Conservation (phyloP, 306 rosid species). For the Ammopiptanthus mongolicus region DNA sequence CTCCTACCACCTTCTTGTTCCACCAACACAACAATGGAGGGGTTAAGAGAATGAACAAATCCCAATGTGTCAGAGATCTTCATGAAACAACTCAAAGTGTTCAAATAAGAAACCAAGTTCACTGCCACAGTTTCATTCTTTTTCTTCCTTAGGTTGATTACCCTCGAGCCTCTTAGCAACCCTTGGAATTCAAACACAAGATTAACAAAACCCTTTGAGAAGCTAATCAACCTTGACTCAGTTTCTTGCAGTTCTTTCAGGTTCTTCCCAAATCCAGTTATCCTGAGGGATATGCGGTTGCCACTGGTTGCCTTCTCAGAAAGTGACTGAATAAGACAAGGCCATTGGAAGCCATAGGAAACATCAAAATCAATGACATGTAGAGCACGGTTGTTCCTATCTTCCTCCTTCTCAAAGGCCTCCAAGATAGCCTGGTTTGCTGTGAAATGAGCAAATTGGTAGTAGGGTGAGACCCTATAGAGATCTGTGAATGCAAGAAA, state of each 20-base stretch:
- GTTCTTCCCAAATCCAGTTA: slow-evolving; percentile 58
- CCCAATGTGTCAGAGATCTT: slow-evolving; percentile 59
- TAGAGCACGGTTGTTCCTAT: slow-evolving; percentile 40
- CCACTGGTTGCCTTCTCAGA: slow-evolving; percentile 57
- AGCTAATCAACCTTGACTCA: slow-evolving; percentile 54
- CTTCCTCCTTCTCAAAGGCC: slow-evolving; percentile 61
- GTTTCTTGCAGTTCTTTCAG: slow-evolving; percentile 58
- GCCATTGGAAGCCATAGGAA: slow-evolving; percentile 83
- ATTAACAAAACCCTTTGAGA: slow-evolving; percentile 52
- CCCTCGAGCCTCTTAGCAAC: slow-evolving; percentile 40
- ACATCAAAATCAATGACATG: slow-evolving; percentile 71
- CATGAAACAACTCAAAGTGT: slow-evolving; percentile 32
- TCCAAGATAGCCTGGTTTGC: slow-evolving; percentile 77
- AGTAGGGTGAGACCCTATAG: slow-evolving; percentile 63
- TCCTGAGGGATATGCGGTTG: slow-evolving; percentile 39
- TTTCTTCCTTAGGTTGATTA: slow-evolving; percentile 45
- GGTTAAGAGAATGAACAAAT: slow-evolving; percentile 48
- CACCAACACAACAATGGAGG: slow-evolving; percentile 50
- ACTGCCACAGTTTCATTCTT: slow-evolving; percentile 67
- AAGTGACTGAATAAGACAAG: slow-evolving; percentile 72
- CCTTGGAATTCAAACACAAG: slow-evolving; percentile 71
- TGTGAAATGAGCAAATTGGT: slow-evolving; percentile 79
- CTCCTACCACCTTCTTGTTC: slow-evolving; percentile 61
- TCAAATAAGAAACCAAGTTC: slow-evolving; percentile 55
- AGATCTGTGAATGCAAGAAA: slow-evolving; percentile 57